Evolutionary conservation across 2,329 filamentous ascomycete species (phyloP).

Genomic region (Didymella pinodella): DNA sequence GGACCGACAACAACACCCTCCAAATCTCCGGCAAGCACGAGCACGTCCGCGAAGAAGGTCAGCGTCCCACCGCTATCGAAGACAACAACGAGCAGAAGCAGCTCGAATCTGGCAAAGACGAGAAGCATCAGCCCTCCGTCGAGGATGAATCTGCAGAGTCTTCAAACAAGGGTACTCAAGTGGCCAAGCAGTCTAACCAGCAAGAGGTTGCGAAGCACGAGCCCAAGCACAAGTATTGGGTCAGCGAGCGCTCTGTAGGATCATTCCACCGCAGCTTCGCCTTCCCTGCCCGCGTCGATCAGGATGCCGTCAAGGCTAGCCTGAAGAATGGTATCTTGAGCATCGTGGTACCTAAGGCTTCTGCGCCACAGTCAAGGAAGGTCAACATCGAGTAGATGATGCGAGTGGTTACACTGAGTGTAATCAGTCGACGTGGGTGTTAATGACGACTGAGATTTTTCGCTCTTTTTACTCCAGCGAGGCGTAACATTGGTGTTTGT

Average conservation of each 20-base stretch:
- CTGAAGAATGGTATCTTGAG: conserved; percentile 68
- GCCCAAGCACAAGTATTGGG: conserved; percentile 73
- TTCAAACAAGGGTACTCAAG: conserved; percentile 30
- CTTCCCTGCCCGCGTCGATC: conserved; percentile 66
- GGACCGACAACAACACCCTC: conserved; percentile 77
- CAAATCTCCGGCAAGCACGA: conserved; percentile 74
- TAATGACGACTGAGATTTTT: background rate
- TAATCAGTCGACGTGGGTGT: background rate
- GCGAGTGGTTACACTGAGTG: too few species aligned
- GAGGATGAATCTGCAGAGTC: conserved; percentile 64
- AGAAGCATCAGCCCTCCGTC: conserved; percentile 63
- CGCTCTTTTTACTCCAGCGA: background rate
- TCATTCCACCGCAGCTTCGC: conserved; percentile 67
- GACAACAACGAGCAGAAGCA: conserved; percentile 30
- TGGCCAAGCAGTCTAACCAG: conserved; percentile 45
- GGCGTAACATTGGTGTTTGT: background rate
- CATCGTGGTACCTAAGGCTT: conserved; percentile 65
- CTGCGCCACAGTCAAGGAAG: conserved; percentile 58
- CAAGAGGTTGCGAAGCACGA: conserved; percentile 52
- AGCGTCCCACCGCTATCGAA: conserved; percentile 60
- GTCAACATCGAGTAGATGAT: conserved; percentile 56
- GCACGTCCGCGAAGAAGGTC: conserved; percentile 66
- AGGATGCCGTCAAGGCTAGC: conserved; percentile 67
- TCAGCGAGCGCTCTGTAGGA: conserved; percentile 66
- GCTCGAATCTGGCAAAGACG: conserved; percentile 26